Base-by-base conservation (phyloP, 805 yeast species). In the Cyberlindnera euphorbiae region DNA sequence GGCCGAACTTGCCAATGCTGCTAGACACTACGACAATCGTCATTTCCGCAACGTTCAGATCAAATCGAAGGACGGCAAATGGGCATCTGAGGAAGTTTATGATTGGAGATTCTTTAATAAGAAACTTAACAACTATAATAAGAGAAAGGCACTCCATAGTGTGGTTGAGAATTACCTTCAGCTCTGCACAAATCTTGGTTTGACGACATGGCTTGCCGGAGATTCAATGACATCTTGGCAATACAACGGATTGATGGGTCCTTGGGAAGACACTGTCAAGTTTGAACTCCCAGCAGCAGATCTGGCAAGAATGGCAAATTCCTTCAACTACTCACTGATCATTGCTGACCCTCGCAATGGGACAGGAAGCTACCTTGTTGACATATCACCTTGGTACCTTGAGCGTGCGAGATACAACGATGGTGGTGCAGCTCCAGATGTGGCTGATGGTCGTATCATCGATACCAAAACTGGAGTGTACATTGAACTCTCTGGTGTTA, bases 21-120 rank as follows among this genome's bases (percentile, higher is more conserved):
- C 67, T 4, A 50, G 55, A 38, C 49, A 41, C 21, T 37, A 50
- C n/a, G 49, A 50, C 26, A 52, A 56, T 14, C 50, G 51, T 23
- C 60, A 64, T 43, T 64, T 61, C 43, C 43, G 58, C 35, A 53
- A 64, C 36, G 55, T 54, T 10, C 31, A 45, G 11, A 44, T 60
- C 12, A 50, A 58, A 54, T 46, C 63, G 48, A 50, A 67, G 64
- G 39, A 62, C 38, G 55, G 51, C 1, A 41, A 44, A 23, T 52
- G 61, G 47, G 49, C 49, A 4, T 57, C 55, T 10, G 61, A 55
- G 25, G 57, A 67, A 58, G 63, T 56, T 36, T 79, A 78, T 48
- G 87, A 80, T 55, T 78, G 84, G 82, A 66, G 85, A 41, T 79
- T 77, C 47, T 80, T 78, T 66, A 69, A 67, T 45, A 55, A 60